Conservation (phyloP, 129 eudicot species). For the Smallanthus sonchifolius region DNA sequence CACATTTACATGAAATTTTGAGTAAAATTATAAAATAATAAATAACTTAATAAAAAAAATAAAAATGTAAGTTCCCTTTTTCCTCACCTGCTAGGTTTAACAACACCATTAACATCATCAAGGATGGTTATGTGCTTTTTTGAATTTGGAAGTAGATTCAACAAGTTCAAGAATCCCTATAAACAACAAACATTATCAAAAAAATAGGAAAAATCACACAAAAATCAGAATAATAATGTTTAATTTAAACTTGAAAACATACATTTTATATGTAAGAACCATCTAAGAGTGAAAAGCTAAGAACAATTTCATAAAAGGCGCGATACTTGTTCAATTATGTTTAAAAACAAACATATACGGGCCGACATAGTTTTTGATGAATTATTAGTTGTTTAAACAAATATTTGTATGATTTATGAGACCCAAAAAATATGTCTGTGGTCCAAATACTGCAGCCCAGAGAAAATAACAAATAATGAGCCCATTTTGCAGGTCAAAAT, state of each 20-base stretch:
- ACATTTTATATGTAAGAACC: not conserved
- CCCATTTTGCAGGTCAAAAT: not conserved
- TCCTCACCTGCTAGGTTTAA: constrained; percentile 88
- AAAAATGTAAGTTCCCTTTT: too few relatives aligned
- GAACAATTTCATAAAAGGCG: not conserved
- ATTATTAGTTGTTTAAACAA: not conserved
- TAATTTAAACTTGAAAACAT: not conserved
- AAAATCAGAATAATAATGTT: not conserved
- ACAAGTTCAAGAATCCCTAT: constrained; percentile 41
- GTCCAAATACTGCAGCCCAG: not conserved
- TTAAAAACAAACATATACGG: not conserved
- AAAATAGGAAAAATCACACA: not conserved
- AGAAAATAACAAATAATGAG: not conserved
- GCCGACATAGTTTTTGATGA: too few relatives aligned
- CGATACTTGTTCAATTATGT: too few relatives aligned
- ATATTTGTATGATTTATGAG: not conserved
- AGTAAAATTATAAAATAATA: constrained; percentile 3
- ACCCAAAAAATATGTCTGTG: not conserved
- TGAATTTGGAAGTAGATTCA: constrained; percentile 49
- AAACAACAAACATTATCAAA: not conserved
- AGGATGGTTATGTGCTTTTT: constrained; percentile 67
- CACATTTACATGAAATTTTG: not conserved
- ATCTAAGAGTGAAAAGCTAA: not conserved
- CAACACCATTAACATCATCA: constrained; percentile 64
- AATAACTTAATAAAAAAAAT: not conserved